These are phyloP conservation scores for Coleophoma eucalyptorum DNA, from an alignment of 2,329 filamentous ascomycete species.

Conservation along the genomic window DNA sequence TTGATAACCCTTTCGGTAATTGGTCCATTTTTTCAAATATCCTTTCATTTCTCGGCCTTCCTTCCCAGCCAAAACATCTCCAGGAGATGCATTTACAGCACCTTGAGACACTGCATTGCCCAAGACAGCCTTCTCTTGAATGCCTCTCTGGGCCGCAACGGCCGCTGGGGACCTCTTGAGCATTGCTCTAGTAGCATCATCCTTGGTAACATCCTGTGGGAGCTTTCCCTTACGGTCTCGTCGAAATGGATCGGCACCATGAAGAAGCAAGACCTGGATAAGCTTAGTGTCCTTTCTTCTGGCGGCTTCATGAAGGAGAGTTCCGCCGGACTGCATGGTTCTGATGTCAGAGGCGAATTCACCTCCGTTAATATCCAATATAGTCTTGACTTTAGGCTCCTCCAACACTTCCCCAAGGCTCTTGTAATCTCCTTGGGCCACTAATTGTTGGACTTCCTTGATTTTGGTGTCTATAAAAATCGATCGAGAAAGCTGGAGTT, in stretches of 20 bases:
- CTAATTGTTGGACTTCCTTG: conserved; percentile 76
- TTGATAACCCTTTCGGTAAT: conserved; percentile 97
- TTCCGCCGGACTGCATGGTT: conserved; percentile 82
- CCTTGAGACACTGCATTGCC: conserved; percentile 61
- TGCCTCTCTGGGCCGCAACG: conserved; percentile 87
- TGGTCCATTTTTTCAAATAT: conserved; percentile 99
- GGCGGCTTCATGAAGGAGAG: conserved; percentile 88
- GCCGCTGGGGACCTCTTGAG: conserved; percentile 93
- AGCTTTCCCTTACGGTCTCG: conserved; percentile 93
- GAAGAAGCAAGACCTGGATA: conserved; percentile 85
- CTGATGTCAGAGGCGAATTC: conserved; percentile 80
- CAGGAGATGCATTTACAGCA: conserved; percentile 47
- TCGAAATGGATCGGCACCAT: conserved; percentile 93
- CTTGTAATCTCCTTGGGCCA: conserved; percentile 70
- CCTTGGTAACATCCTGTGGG: conserved; percentile 93
- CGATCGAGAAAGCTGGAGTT: conserved; percentile 84
- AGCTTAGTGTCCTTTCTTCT: conserved; percentile 81
- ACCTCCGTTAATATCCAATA: conserved; percentile 87
- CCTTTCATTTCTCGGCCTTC: conserved; percentile 97
- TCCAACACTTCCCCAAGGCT: conserved; percentile 75
- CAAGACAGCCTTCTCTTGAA: conserved; percentile 95
- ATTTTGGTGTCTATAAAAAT: conserved; percentile 86
- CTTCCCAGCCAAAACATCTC: conserved; percentile 66
- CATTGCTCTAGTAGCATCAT: conserved; percentile 83
- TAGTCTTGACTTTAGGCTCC: conserved; percentile 79